Percentiles rank a stretch among this genome's conserved stretches.
phyloP scores from a whole-genome alignment of 148 eudicot genomes.

The Rhododendron vialii region DNA sequence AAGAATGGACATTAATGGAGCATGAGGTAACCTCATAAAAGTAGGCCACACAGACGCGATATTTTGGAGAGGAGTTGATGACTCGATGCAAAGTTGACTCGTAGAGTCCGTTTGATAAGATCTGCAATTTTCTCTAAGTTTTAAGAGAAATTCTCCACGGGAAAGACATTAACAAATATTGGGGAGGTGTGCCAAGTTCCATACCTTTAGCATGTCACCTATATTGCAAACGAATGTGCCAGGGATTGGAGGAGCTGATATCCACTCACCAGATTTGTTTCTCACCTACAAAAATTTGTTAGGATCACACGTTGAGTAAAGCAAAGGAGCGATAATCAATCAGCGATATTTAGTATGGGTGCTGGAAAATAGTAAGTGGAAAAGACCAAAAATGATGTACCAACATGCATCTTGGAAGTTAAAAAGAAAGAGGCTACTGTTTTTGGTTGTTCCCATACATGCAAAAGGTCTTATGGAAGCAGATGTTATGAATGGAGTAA shows the following conservation, averaged over 20 bases:
- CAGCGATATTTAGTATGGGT: neutral
- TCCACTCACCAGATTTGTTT: conserved; percentile 93
- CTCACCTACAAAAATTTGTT: conserved; percentile 53
- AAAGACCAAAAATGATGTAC: neutral
- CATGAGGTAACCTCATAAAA: conserved; percentile 72
- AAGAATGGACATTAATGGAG: neutral
- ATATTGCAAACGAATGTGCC: conserved; percentile 96
- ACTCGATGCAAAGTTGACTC: conserved; percentile 91
- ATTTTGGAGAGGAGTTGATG: conserved; percentile 58
- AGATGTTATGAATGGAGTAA: neutral
- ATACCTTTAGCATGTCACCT: conserved; percentile 94
- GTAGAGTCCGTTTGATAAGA: conserved; percentile 74
- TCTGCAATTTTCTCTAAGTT: conserved; percentile 38
- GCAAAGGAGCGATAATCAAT: neutral
- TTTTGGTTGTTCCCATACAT: neutral
- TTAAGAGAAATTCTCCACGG: neutral
- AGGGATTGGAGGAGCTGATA: conserved; percentile 84
- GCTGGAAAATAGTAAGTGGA: neutral
- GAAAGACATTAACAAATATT: neutral
- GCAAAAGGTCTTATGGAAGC: neutral
- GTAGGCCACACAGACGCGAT: conserved; percentile 77
- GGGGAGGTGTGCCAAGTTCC: conserved; percentile 8
- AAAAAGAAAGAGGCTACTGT: neutral
- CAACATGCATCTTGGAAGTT: neutral
- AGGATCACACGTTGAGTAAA: neutral